Conservation (phyloP, 805 yeast genomes). For the Candida takata region DNA sequence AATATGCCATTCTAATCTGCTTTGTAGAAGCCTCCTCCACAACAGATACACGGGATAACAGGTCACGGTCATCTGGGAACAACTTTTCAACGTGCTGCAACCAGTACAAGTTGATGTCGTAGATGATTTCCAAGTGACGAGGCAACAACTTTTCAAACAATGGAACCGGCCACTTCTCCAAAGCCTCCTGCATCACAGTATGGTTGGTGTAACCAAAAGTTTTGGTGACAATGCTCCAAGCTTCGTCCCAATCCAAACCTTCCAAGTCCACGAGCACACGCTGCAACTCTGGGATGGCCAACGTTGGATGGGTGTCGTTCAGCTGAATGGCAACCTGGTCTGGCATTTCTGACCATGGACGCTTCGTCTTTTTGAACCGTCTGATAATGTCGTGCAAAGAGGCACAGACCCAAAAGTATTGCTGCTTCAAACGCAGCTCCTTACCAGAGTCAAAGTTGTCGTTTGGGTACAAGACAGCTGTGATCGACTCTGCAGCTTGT, state of each 20-base stretch:
- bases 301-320: slow-evolving; percentile 91
- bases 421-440: slow-evolving; percentile 88
- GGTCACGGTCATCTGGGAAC: slow-evolving; percentile 65
- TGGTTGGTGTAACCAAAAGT: slow-evolving; percentile 93
- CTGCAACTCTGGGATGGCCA: slow-evolving; percentile 85
- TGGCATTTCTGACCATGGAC: slow-evolving; percentile 77
- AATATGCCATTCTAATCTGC: slow-evolving; percentile 85
- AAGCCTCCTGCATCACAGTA: slow-evolving; percentile 90
- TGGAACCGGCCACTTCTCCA: slow-evolving; percentile 93
- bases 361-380: slow-evolving; percentile 72
- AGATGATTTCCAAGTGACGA: slow-evolving; percentile 85
- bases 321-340: slow-evolving; percentile 87
- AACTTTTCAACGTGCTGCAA: slow-evolving; percentile 64
- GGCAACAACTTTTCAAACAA: slow-evolving; percentile 75
- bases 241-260: slow-evolving; percentile 71
- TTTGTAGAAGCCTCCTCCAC: slow-evolving; percentile 79
- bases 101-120: slow-evolving; percentile 75
- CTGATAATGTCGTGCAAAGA: slow-evolving; percentile 86
- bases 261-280: slow-evolving; percentile 82
- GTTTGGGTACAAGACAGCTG: slow-evolving; percentile 89
- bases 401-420: slow-evolving; percentile 95
- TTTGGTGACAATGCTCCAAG: slow-evolving; percentile 75
- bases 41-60: slow-evolving; percentile 67
- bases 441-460: slow-evolving; percentile 90
- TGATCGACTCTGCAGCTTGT: slow-evolving; percentile 85